phyloP scores from a whole-genome alignment of 139 green algal species.

The Haematococcus sp. region DNA sequence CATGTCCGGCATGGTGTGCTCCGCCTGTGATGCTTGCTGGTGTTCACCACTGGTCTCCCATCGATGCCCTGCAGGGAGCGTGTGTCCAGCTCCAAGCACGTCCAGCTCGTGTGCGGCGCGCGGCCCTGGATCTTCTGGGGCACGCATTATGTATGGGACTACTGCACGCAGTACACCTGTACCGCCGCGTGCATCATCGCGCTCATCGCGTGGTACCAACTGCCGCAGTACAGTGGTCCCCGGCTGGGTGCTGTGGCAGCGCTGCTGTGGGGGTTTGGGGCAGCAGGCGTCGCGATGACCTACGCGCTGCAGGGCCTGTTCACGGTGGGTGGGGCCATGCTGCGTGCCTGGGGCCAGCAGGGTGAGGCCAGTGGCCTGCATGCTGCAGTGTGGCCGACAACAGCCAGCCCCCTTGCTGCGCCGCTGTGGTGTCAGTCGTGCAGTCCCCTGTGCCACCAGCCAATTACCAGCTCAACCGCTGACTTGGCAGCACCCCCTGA shows the following conservation, averaged over 20 bases:
- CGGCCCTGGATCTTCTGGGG: slow-evolving; percentile 57
- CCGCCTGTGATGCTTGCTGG: too few relatives aligned
- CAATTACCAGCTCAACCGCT: too few relatives aligned
- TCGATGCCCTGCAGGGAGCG: slow-evolving; percentile 45
- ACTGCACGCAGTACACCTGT: slow-evolving; percentile 7
- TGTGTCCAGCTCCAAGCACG: slow-evolving; percentile 52
- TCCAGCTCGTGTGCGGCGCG: slow-evolving; percentile 61
- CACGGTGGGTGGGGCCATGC: slow-evolving; percentile 28
- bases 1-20: too few relatives aligned
- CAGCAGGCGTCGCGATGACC: slow-evolving; percentile 52
- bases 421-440: neutral
- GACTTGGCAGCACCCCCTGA: too few relatives aligned
- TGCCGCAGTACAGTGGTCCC: slow-evolving; percentile 49
- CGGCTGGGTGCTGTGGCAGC: slow-evolving; percentile 42
- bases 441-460: too few relatives aligned
- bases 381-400: neutral
- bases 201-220: slow-evolving; percentile 26
- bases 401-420: neutral
- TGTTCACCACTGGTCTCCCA: too few relatives aligned
- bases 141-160: slow-evolving; percentile 50
- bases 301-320: slow-evolving; percentile 66
- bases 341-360: neutral
- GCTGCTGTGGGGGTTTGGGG: slow-evolving; percentile 53
- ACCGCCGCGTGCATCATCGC: slow-evolving; percentile 22
- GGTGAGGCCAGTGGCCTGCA: slow-evolving; percentile 2